A percentile compares a stretch with the other conserved stretches of the same genome.
phyloP scores from a whole-genome alignment of 1,284 basidiomycete species.

The Tilletiaria anomala region DNA sequence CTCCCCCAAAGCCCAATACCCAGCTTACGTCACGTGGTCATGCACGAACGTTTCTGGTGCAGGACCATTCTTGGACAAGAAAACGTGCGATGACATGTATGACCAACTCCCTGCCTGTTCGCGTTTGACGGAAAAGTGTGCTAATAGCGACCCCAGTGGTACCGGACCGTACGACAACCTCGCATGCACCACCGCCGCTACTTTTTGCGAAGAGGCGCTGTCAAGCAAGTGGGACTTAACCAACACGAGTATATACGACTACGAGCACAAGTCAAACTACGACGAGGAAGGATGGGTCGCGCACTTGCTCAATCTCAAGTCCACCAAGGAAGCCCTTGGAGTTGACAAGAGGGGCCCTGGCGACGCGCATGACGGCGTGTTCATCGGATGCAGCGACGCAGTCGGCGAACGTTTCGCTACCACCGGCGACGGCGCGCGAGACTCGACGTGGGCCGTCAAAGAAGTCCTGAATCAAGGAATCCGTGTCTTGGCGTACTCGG shows the following conservation, averaged over 20 bases:
- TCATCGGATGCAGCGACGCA: constrained; percentile 30
- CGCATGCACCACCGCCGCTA: constrained; percentile 18
- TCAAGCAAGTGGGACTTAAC: constrained; percentile 21
- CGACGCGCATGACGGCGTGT: constrained; percentile 31
- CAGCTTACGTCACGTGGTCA: constrained; percentile 30
- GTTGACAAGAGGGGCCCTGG: constrained; percentile 25
- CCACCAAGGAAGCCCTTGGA: constrained; percentile 19
- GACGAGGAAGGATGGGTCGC: constrained; percentile 30
- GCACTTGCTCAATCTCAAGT: constrained; percentile 22
- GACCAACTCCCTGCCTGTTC: constrained; percentile 19
- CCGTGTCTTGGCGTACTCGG: constrained; percentile 28
- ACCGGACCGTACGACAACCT: constrained; percentile 11
- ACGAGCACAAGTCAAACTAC: constrained; percentile 24
- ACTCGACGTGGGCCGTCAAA: constrained; percentile 29
- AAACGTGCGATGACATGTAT: constrained; percentile 21
- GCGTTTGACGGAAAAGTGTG: constrained; percentile 29
- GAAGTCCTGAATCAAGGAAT: constrained; percentile 17
- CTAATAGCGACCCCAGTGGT: constrained; percentile 6
- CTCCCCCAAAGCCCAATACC: constrained; percentile 27
- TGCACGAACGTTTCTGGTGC: constrained; percentile 24
- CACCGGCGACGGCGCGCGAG: constrained; percentile 31
- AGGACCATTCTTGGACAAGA: constrained; percentile 18
- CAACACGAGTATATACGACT: constrained; percentile 26
- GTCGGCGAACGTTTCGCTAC: constrained; percentile 28
- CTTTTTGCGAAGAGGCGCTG: constrained; percentile 28